Percentiles rank a stretch among this genome's conserved stretches.
Evolutionary conservation across 305 asterid genomes (phyloP).

Genomic region (Caryopteris hybrid): DNA sequence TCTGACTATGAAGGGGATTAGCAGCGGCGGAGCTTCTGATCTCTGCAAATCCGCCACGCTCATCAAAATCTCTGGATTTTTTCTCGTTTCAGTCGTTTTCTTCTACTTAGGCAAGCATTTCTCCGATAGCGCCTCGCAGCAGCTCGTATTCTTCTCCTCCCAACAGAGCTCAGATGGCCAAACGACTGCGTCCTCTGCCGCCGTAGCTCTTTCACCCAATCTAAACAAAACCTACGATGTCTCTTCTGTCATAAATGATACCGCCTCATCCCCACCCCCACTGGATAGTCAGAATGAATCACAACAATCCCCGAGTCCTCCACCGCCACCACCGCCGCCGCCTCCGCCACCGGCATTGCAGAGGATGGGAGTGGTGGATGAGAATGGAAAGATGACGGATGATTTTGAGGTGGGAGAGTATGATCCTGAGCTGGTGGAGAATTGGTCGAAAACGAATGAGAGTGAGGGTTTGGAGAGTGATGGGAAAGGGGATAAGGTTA

Average conservation of each 20-base stretch:
- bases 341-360: constrained; percentile 54
- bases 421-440: constrained; percentile 60
- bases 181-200: constrained; percentile 12
- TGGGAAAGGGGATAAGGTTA: constrained; percentile 28
- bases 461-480: constrained; percentile 36
- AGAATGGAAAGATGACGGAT: constrained; percentile 71
- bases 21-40: constrained; percentile 36
- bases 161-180: constrained; percentile 32
- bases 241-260: constrained; percentile 39
- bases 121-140: constrained; percentile 55
- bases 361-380: constrained; percentile 85
- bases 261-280: constrained; percentile 19
- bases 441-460: constrained; percentile 47
- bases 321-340: constrained; percentile 34
- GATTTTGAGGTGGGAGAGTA: constrained; percentile 74
- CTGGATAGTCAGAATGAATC: constrained; percentile 1
- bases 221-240: constrained; percentile 45
- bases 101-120: constrained; percentile 79
- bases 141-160: constrained; percentile 65
- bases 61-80: constrained; percentile 42
- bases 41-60: constrained; percentile 53
- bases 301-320: constrained; percentile 1
- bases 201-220: constrained; percentile 50
- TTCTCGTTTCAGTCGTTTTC: constrained; percentile 50
- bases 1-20: constrained; percentile 36